Base-by-base conservation (phyloP, 164 flowering plant species). In the Aristolochia fimbriata region DNA sequence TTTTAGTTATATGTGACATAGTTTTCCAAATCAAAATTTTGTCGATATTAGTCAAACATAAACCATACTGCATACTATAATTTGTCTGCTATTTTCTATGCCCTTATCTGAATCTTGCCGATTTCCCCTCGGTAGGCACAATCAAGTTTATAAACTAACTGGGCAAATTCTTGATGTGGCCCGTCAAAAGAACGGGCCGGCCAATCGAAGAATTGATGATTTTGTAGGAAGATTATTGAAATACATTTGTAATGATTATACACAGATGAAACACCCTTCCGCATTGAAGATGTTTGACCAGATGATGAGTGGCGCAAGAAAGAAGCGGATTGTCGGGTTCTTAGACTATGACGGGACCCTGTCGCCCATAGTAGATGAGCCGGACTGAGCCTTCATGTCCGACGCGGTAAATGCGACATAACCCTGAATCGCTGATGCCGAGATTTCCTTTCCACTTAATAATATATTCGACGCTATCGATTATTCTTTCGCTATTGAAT, bases 271-370 rank as follows among this genome's bases (percentile, higher is more conserved):
- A 9, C 91, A 85, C 69, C 98, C 96, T 0, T 89, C 98, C 6
- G 98, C 98, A 14, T 62, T 93, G 59, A 75, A 30, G 47, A 81
- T 71, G 86, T 87, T 87, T 33, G 91, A 88, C 22, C 65, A 82
- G 50, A 87, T 93, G 19, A 73, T 62, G 30, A 64, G 55, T 22
- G 86, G 80, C 19, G 78, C 88, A 0, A 73, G 74, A 21, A 94
- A 91, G 27, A 93, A 88, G 63, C 74, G 84, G 57, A 75, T 93
- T 0, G 91, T 82, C 10, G 70, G 90, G 78, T 93, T 90, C 60
- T 70, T 93, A 8, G 98, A 93, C 51, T 93, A 93, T 41, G 98
- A 93, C 37, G 98, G 98, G 1, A 93, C 98, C 8, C 83, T 93
- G 3, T 83, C 97, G 0, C 98, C 98, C 6, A 93, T 93, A 14